Percentiles rank a stretch among this genome's conserved stretches.
Evolutionary conservation across 129 eudicot genomes (phyloP).

Genomic region (Glebionis coronaria): DNA sequence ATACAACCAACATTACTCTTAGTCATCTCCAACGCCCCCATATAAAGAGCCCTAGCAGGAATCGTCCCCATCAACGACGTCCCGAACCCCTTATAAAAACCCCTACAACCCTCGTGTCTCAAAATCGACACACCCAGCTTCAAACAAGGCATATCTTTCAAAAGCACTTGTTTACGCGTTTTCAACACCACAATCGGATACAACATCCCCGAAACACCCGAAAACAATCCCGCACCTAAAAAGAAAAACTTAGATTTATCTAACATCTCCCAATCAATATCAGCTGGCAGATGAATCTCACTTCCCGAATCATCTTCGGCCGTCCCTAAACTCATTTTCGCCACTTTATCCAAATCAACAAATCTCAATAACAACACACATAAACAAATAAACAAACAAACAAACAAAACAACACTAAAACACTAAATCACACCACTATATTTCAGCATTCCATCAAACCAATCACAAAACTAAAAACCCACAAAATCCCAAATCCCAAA

Average conservation of each 20-base stretch:
- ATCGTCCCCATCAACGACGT: conserved; percentile 84
- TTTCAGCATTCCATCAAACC: too few species aligned
- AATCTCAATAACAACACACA: not conserved
- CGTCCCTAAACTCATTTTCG: conserved; percentile 69
- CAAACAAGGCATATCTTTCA: conserved; percentile 42
- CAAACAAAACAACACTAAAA: conserved; percentile 2
- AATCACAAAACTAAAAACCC: too few species aligned
- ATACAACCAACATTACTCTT: conserved; percentile 75
- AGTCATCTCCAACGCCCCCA: conserved; percentile 85
- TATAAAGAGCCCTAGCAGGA: conserved; percentile 82
- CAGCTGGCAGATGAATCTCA: conserved; percentile 79
- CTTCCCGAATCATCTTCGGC: conserved; percentile 67
- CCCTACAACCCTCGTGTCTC: conserved; percentile 53
- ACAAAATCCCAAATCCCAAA: too few species aligned
- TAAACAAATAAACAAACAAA: not conserved
- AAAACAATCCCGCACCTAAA: conserved; percentile 78
- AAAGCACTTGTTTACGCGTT: conserved; percentile 69
- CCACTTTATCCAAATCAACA: conserved; percentile 40
- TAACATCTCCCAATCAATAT: conserved; percentile 87
- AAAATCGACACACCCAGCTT: conserved; percentile 50
- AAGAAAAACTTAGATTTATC: conserved; percentile 82
- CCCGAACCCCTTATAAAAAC: conserved; percentile 79
- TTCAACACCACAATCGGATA: conserved; percentile 87
- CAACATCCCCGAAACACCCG: conserved; percentile 70
- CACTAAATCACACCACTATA: not conserved